Percentiles rank a stretch among this genome's conserved stretches.
Evolutionary conservation across 768 basidiomycete genomes (phyloP).

Genomic region (Clavaria fumosa): DNA sequence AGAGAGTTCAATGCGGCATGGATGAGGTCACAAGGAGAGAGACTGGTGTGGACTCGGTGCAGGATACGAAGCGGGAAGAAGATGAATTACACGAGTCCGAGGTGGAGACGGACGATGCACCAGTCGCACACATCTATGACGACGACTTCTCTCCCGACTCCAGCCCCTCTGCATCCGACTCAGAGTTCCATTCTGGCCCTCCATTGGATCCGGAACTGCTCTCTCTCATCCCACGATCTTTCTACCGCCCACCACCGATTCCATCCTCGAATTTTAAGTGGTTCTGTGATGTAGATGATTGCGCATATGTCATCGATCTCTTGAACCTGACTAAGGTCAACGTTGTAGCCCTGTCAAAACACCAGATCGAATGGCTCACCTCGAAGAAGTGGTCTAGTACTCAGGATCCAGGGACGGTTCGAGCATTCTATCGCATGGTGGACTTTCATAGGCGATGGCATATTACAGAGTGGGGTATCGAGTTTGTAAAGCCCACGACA

Average conservation of each 20-base stretch:
- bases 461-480: too few species aligned
- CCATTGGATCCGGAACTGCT: slow-evolving; percentile 11
- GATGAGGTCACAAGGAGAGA: slow-evolving; percentile 18
- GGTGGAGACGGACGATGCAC: background rate
- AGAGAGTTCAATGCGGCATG: slow-evolving; percentile 16
- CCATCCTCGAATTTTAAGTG: slow-evolving; percentile 32
- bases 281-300: slow-evolving; percentile 32
- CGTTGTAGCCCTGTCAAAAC: too few species aligned
- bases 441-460: too few species aligned
- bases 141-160: slow-evolving; percentile 44
- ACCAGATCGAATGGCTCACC: too few species aligned
- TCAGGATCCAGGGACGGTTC: too few species aligned
- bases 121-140: slow-evolving; percentile 22
- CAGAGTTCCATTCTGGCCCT: slow-evolving; percentile 16
- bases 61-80: background rate
- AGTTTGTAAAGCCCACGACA: too few species aligned
- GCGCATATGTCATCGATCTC: slow-evolving; percentile 32
- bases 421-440: too few species aligned
- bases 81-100: background rate
- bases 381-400: too few species aligned
- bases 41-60: background rate
- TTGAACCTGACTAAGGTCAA: slow-evolving; percentile 24
- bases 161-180: slow-evolving; percentile 27
- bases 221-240: slow-evolving; percentile 22
- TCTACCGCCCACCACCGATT: slow-evolving; percentile 24